Evolutionary conservation across 2,329 filamentous ascomycete genomes (phyloP), one percentile per base, ranked within the genome.

Genomic region (Colletotrichum sp.): DNA sequence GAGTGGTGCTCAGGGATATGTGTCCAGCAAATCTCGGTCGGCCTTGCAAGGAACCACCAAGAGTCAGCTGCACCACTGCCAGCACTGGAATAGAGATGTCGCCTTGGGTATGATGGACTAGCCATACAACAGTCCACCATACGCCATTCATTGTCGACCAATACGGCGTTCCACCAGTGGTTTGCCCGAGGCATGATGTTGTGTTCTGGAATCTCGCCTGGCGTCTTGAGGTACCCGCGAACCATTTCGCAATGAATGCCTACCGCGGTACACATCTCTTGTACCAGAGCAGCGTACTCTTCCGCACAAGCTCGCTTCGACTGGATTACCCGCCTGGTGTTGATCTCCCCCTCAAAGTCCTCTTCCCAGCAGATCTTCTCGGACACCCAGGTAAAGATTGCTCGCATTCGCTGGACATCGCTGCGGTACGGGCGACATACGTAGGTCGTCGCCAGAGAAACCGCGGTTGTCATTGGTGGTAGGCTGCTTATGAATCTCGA

Each of bases 301-400:
- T 98, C 92, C 24, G 95, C 93, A 78, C 94, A 98, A 7, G 93
- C 97, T 77, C 96, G 91, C 83, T 94, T 96, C 21, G 92, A 93
- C 79, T 97, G 93, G 36, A 99, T 93, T 6, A 98, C 95, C 63
- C 95, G 92, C 71, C 94, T 91, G 4, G 96, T 94, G 82, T 99
- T 96, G 68, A 97, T 86, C 10, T 94, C 90, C n/a, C 93, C 94
- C 79, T 98, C 95, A 78, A 95, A 96, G 78, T 98, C 96, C 80
- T 98, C 96, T 82, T 99, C 97, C 97, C 97, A 99, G 36, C 91
- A 92, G 72, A 99, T 93, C 80, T 96, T 96, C 83, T 99, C 97
- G n/a, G 95, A 92, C 7, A 98, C 95, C 96, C 96, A 99, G 2
- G 95, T 98, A 81, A 99, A 99, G 77, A 99, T 99, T 18, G 97